A percentile compares a stretch with the other conserved stretches of the same genome.
Evolutionary conservation across 1,139 yeast species (phyloP).

Genomic region (Petasospora rhodanensis): DNA sequence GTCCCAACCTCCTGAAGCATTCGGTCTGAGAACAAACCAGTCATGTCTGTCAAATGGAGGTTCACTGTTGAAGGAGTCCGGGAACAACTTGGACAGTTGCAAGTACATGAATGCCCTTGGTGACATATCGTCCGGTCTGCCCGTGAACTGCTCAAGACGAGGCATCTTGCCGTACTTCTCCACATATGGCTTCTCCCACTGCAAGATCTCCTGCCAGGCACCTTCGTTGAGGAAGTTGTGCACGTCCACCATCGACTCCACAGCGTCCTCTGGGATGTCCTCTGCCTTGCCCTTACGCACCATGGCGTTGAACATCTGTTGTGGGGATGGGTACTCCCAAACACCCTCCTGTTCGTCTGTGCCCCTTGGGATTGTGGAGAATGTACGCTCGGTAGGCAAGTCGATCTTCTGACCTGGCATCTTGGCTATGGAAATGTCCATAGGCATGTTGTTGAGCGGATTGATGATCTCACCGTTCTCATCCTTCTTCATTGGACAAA

Average conservation of each 20-base stretch:
- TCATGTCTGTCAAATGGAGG: constrained; percentile 98
- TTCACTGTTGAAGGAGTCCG: constrained; percentile 64
- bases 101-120: constrained; percentile 84
- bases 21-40: constrained; percentile 83
- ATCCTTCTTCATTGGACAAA: constrained; percentile 37
- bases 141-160: constrained; percentile 79
- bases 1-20: constrained; percentile 42
- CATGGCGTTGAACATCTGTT: constrained; percentile 98
- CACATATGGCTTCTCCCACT: constrained; percentile 77
- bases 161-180: constrained; percentile 55
- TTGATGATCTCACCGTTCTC: constrained; percentile 31
- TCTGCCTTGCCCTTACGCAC: constrained; percentile 80
- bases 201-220: constrained; percentile 91
- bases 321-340: constrained; percentile 99
- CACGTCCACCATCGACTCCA: constrained; percentile 94
- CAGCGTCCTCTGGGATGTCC: constrained; percentile 89
- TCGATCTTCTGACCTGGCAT: constrained; percentile 79
- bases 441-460: constrained; percentile 90
- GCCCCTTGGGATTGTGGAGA: constrained; percentile 87
- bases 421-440: constrained; percentile 54
- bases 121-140: constrained; percentile 80
- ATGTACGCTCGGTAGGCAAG: constrained; percentile 78
- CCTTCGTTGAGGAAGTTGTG: constrained; percentile 97
- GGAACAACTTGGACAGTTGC: constrained; percentile 63
- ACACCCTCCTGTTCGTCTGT: constrained; percentile 40